Percentiles rank a stretch among this genome's conserved stretches.
Conservation (phyloP, 2,329 filamentous ascomycete genomes). For the Phaeosphaeria sp. region DNA sequence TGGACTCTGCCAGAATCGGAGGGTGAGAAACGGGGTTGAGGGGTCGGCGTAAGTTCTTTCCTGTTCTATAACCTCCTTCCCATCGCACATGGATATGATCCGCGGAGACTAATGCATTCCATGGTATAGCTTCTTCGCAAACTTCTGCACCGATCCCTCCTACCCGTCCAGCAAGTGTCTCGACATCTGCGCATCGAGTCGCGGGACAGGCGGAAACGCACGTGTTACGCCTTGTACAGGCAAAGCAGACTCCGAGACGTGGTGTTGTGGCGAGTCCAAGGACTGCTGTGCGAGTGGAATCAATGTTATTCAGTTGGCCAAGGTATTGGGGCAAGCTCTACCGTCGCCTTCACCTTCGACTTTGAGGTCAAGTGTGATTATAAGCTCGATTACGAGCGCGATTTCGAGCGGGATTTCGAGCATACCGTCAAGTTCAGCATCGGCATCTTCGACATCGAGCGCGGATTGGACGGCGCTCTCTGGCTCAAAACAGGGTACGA, state of each 20-base stretch:
- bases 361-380: no score
- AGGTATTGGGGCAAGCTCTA: not conserved
- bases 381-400: no score
- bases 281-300: constrained; percentile 1
- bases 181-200: constrained; percentile 1
- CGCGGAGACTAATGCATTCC: no score
- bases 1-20: constrained; percentile 5
- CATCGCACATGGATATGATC: no score
- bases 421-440: no score
- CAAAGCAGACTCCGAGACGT: constrained; percentile 4
- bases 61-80: no score
- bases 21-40: not conserved
- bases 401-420: not conserved
- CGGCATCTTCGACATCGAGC: not conserved
- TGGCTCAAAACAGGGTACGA: not conserved
- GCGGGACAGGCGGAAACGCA: not conserved
- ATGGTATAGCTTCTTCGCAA: constrained; percentile 1
- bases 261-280: constrained; percentile 4
- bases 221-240: constrained; percentile 3
- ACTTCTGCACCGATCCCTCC: constrained; percentile 4
- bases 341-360: not conserved
- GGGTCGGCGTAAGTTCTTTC: not conserved
- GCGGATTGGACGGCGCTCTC: not conserved
- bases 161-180: constrained; percentile 1
- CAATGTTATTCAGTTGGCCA: not conserved